Conservation (phyloP, 352 stramenopile species). For the Phytophthora agathidicida region DNA sequence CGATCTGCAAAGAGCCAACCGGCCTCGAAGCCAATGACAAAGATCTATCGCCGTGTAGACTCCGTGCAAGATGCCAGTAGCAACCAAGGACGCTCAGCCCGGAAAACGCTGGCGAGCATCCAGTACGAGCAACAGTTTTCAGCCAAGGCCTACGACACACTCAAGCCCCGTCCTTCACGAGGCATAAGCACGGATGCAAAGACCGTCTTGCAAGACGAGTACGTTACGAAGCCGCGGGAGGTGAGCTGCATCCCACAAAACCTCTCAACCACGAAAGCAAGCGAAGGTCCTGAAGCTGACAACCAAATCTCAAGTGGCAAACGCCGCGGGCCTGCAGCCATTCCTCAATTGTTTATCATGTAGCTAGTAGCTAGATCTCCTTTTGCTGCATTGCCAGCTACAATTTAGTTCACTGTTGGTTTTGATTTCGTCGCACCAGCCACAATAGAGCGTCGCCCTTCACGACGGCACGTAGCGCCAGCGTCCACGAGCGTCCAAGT, state of each 20-base stretch:
- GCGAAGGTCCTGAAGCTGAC: constrained; percentile 7
- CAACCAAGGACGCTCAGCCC: constrained; percentile 24
- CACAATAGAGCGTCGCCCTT: not conserved
- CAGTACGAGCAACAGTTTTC: constrained; percentile 63
- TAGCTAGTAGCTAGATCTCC: constrained; percentile 33
- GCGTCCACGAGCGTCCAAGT: constrained; percentile 67
- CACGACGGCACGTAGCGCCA: constrained; percentile 76
- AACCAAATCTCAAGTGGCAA: constrained; percentile 45
- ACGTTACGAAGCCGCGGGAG: constrained; percentile 60
- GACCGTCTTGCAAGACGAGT: constrained; percentile 72
- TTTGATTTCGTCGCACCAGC: constrained; percentile 2
- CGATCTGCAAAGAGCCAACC: constrained; percentile 15
- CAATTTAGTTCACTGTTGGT: constrained; percentile 19
- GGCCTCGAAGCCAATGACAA: constrained; percentile 60
- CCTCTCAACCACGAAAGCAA: constrained; percentile 19
- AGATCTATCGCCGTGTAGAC: constrained; percentile 51
- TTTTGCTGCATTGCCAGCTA: constrained; percentile 12
- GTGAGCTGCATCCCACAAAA: constrained; percentile 62
- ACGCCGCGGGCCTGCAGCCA: constrained; percentile 39
- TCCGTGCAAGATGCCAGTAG: not conserved
- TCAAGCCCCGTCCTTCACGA: constrained; percentile 32
- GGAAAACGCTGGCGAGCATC: constrained; percentile 71
- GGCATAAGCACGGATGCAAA: constrained; percentile 55
- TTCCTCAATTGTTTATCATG: constrained; percentile 79
- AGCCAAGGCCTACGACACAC: constrained; percentile 31